Percentiles rank a stretch among this genome's conserved stretches.
phyloP scores from a whole-genome alignment of 2,329 filamentous ascomycete genomes.

The Phialophora verrucosa region DNA sequence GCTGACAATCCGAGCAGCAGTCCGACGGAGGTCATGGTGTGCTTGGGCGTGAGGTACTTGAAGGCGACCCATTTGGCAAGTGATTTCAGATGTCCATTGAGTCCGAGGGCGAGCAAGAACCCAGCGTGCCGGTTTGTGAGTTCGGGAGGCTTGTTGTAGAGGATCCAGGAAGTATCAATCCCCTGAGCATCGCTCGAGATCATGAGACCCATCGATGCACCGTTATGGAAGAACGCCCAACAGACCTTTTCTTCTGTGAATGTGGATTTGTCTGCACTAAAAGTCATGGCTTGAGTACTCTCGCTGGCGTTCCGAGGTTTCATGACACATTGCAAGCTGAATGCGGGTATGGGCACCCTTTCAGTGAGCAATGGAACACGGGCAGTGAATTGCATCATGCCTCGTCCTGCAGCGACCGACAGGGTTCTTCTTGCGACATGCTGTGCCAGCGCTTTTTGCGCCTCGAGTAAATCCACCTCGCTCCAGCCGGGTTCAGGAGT shows the following conservation, averaged over 20 bases:
- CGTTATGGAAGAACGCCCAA: constrained; percentile 98
- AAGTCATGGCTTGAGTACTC: constrained; percentile 45
- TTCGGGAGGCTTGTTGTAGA: constrained; percentile 95
- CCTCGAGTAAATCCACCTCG: constrained; percentile 86
- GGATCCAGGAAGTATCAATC: constrained; percentile 98
- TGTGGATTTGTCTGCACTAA: constrained; percentile 84
- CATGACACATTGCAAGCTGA: constrained; percentile 89
- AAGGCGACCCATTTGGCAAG: constrained; percentile 98
- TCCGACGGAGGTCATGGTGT: constrained; percentile 98
- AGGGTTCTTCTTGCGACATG: constrained; percentile 85
- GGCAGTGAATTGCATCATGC: constrained; percentile 84
- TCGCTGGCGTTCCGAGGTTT: constrained; percentile 84
- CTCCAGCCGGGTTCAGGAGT: constrained; percentile 76
- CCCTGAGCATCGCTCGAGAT: constrained; percentile 89
- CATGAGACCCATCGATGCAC: constrained; percentile 87
- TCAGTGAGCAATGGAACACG: constrained; percentile 89
- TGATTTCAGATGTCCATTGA: constrained; percentile 92
- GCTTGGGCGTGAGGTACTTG: constrained; percentile 98
- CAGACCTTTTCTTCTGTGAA: constrained; percentile 97
- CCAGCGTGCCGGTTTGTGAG: constrained; percentile 96
- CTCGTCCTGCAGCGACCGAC: constrained; percentile 84
- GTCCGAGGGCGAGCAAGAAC: constrained; percentile 84
- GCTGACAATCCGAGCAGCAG: constrained; percentile 89
- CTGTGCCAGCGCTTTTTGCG: constrained; percentile 88
- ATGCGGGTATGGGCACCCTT: constrained; percentile 85